A percentile compares a stretch with the other conserved stretches of the same genome.
Conservation (phyloP, 164 flowering plant genomes). For the Pachysandra terminalis region DNA sequence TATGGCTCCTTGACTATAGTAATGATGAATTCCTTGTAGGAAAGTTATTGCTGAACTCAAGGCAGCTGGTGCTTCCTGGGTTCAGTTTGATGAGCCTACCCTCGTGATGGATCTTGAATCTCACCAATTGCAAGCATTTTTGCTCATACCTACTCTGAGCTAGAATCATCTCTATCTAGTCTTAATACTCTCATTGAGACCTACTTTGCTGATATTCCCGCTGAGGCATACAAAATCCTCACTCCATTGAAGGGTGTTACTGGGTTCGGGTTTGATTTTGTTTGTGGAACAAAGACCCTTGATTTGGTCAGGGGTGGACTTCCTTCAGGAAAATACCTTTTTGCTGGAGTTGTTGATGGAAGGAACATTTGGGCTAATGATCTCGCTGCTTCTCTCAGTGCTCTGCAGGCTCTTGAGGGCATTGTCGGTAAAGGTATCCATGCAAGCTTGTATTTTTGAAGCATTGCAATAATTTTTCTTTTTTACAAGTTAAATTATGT, state of each 20-base stretch:
- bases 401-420: constrained; percentile 49
- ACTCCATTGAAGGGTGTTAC: constrained; percentile 58
- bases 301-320: constrained; percentile 56
- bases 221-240: constrained; percentile 51
- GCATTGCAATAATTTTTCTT: neutral
- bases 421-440: constrained; percentile 67
- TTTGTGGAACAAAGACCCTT: constrained; percentile 67
- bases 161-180: constrained; percentile 54
- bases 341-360: constrained; percentile 84
- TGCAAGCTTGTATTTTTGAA: neutral
- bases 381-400: constrained; percentile 50
- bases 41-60: constrained; percentile 62
- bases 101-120: constrained; percentile 62
- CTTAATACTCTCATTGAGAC: constrained; percentile 55
- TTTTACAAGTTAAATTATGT: neutral
- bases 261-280: constrained; percentile 60
- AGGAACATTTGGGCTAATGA: constrained; percentile 83
- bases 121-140: constrained; percentile 53
- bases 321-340: constrained; percentile 57
- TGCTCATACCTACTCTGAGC: constrained; percentile 53
- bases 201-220: constrained; percentile 62
- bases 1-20: neutral
- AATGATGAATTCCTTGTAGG: constrained; percentile 24
- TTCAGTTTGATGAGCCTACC: constrained; percentile 75
- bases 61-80: constrained; percentile 71